These are phyloP conservation scores for Geotrichum candidum DNA, from an alignment of 1,139 yeast species.

Conservation along the genomic window DNA sequence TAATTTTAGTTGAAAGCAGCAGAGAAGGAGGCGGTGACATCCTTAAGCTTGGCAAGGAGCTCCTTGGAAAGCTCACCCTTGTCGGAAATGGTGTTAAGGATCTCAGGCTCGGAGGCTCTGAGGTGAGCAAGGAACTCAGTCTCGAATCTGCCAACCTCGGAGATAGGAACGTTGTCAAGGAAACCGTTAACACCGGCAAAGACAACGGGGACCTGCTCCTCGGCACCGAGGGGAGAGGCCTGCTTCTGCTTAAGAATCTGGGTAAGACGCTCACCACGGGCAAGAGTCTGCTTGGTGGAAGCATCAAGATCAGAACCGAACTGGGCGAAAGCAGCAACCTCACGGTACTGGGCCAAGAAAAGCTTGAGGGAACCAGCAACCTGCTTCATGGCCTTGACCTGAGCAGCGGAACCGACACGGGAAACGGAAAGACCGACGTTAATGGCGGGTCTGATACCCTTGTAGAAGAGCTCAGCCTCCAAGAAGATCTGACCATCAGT, in stretches of 20 bases:
- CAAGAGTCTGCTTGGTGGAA: conserved; percentile 97
- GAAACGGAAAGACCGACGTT: conserved; percentile 99
- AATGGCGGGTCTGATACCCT: conserved; percentile 99
- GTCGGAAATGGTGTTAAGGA: conserved; percentile 76
- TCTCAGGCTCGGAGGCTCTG: conserved; percentile 81
- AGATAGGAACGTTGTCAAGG: conserved; percentile 83
- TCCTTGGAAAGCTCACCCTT: conserved; percentile 91
- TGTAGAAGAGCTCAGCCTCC: conserved; percentile 99
- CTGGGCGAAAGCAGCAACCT: conserved; percentile 99
- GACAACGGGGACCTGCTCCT: conserved; percentile 97
- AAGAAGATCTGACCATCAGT: conserved; percentile 97
- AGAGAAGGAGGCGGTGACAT: conserved; percentile 86
- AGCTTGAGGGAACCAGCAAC: conserved; percentile 99
- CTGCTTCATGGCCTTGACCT: conserved; percentile 99
- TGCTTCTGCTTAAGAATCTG: conserved; percentile 98
- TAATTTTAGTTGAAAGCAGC: conserved; percentile 56
- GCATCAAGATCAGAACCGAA: conserved; percentile 99
- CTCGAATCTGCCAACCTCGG: conserved; percentile 89
- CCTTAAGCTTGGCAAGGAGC: conserved; percentile 76
- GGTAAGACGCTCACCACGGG: conserved; percentile 99
- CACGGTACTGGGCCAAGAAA: conserved; percentile 99
- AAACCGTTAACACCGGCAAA: conserved; percentile 98
- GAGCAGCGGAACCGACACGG: conserved; percentile 99
- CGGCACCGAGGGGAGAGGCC: conserved; percentile 94
- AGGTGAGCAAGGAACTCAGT: conserved; percentile 78